Conservation (phyloP, 176 grass and related monocot species). For the Hsuehochloa calcarea region DNA sequence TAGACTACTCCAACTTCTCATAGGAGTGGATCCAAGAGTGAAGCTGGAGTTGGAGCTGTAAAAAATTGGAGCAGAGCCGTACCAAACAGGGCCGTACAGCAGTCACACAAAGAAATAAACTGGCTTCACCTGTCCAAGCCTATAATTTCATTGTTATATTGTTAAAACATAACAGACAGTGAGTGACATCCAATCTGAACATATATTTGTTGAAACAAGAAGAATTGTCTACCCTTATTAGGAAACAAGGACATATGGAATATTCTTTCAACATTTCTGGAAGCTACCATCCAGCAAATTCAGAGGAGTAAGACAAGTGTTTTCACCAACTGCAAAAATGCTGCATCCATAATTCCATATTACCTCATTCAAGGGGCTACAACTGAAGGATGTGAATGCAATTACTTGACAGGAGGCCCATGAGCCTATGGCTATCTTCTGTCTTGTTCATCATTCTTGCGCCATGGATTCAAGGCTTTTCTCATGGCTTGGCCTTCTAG, state of each 20-base stretch:
- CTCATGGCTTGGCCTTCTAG: slow-evolving; percentile 68
- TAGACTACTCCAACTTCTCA: too few relatives aligned
- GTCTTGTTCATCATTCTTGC: slow-evolving; percentile 56
- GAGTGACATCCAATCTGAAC: background rate
- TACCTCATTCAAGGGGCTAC: slow-evolving; percentile 4
- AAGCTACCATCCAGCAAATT: background rate
- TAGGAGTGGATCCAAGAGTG: too few relatives aligned
- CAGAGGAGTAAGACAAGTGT: background rate
- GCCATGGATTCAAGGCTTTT: slow-evolving; percentile 87
- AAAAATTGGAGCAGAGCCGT: too few relatives aligned
- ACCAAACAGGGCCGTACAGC: too few relatives aligned
- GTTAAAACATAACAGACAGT: background rate
- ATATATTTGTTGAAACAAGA: background rate
- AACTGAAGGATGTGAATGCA: background rate
- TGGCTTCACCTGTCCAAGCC: background rate
- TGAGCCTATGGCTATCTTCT: slow-evolving; percentile 36
- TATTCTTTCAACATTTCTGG: background rate
- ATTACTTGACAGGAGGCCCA: slow-evolving; percentile 15
- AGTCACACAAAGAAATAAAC: background rate
- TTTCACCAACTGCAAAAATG: background rate
- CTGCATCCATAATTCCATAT: background rate
- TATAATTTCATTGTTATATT: background rate
- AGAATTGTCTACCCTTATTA: background rate
- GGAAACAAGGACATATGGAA: background rate
- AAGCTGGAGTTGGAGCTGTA: too few relatives aligned